These are phyloP conservation scores for Ustilago tritici DNA, from an alignment of 1,284 basidiomycete genomes.

Conservation along the genomic window DNA sequence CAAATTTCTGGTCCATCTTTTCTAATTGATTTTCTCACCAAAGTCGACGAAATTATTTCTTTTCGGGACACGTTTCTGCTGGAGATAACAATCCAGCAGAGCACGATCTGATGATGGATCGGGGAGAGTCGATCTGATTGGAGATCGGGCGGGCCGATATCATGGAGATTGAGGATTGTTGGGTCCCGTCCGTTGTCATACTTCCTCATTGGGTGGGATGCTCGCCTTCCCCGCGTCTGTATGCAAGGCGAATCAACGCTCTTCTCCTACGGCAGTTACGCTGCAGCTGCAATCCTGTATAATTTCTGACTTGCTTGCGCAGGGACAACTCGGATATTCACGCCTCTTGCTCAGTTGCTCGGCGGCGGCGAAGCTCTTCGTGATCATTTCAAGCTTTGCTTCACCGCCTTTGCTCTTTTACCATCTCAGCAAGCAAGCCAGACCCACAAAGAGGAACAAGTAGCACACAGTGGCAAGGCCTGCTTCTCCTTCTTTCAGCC, in stretches of 20 bases:
- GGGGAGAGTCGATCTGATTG: too few relatives aligned
- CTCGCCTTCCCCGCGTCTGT: conserved; percentile 17
- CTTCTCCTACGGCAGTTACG: not conserved
- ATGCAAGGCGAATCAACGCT: conserved; percentile 2
- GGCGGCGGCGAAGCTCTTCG: not conserved
- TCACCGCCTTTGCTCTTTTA: not conserved
- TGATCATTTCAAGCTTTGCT: not conserved
- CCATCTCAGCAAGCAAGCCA: not conserved
- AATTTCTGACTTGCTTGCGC: not conserved
- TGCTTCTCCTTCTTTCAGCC: not conserved
- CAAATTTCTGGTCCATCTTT: not conserved
- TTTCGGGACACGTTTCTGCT: not conserved
- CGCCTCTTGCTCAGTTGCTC: not conserved
- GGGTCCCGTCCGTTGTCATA: too few relatives aligned
- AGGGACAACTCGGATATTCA: conserved; percentile 4
- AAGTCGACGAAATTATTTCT: too few relatives aligned
- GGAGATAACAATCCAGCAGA: too few relatives aligned
- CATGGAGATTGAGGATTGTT: too few relatives aligned
- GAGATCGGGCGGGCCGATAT: too few relatives aligned
- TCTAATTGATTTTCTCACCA: not conserved
- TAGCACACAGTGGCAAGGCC: too few relatives aligned
- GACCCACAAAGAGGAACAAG: too few relatives aligned
- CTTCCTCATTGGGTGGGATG: too few relatives aligned
- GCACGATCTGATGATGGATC: too few relatives aligned
- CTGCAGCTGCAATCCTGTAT: not conserved